Evolutionary conservation across 495 filamentous ascomycete genomes (phyloP).

Genomic region (Lasiosphaeriaceae sp.): DNA sequence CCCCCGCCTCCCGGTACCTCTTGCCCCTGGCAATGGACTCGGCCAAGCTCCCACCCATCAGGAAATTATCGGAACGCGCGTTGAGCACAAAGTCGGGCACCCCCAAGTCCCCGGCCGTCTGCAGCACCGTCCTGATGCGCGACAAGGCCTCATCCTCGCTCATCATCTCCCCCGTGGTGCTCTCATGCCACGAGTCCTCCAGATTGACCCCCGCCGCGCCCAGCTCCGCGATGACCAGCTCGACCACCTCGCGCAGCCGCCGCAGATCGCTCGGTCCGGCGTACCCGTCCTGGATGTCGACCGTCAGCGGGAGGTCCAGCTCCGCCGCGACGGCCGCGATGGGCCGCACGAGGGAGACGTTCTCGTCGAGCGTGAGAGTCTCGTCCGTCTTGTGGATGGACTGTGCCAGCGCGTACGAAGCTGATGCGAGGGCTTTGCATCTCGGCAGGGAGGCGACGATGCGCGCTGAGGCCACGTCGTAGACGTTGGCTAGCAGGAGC

Average conservation of each 20-base stretch:
- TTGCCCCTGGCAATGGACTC: slow-evolving; percentile 43
- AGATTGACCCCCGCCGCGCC: slow-evolving; percentile 51
- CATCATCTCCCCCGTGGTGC: slow-evolving; percentile 23
- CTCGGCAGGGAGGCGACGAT: slow-evolving; percentile 37
- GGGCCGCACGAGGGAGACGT: slow-evolving; percentile 27
- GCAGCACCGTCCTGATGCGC: slow-evolving; percentile 33
- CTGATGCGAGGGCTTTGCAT: slow-evolving; percentile 49
- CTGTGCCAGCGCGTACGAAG: slow-evolving; percentile 47
- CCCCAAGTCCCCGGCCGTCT: slow-evolving; percentile 30
- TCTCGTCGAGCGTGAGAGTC: slow-evolving; percentile 34
- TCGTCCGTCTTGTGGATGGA: slow-evolving; percentile 39
- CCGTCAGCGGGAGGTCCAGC: slow-evolving; percentile 40
- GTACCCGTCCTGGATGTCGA: slow-evolving; percentile 54
- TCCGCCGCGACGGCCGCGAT: slow-evolving; percentile 28
- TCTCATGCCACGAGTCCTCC: slow-evolving; percentile 42
- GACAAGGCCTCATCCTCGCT: slow-evolving; percentile 32
- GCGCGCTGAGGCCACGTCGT: slow-evolving; percentile 44
- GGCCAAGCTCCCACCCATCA: slow-evolving; percentile 30
- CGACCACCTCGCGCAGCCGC: slow-evolving; percentile 33
- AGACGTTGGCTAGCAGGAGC: slow-evolving; percentile 51
- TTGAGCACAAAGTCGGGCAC: slow-evolving; percentile 50
- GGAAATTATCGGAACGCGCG: slow-evolving; percentile 42
- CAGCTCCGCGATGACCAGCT: slow-evolving; percentile 29
- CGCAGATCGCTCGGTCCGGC: slow-evolving; percentile 23
- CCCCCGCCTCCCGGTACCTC: slow-evolving; percentile 43